Evolutionary conservation across 164 flowering plant genomes (phyloP), one percentile per base, ranked within the genome.

Genomic region (Kingdonia uniflora): DNA sequence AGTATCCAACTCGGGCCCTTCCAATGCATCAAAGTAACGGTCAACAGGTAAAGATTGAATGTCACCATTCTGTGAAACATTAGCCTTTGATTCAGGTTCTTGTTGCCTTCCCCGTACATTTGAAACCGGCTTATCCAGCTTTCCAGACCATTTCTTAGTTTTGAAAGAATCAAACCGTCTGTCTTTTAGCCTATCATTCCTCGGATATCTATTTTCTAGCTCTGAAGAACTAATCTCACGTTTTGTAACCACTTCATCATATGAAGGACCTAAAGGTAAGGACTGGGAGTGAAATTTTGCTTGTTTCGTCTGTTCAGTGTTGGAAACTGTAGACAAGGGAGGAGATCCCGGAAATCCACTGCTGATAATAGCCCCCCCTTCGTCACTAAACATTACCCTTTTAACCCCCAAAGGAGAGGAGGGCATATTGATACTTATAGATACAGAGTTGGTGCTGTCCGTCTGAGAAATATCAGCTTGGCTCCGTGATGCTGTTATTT

Each of bases 1-100:
- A 5, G 80, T 85, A 14, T 85, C 97, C 44, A 89, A 47, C 48
- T 85, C 95, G 1, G 97, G 97, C 12, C 97, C 97, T 71, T 84
- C 80, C 59, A 89, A 68, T 12, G 97, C 97, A 69, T 79, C 92
- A 58, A 77, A 85, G 70, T 76, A 89, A 17, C 95, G 72, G 38
- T 76, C 71, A 11, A 75, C 92, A 1, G 85, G 82, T 47, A 88
- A 57, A 52, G 19, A 53, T 16, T 69, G 79, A 6, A 57, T 48
- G 55, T 68, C 80, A 5, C 60, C 19, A 43, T 21, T 68, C 40
- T 38, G 61, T 19, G 35, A 39, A 52, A 13, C 42, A 14, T 63
- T 17, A 37, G 52, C 25, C 20, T 68, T 70, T 19, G 61, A 48
- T 29, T 43, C 66, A n/a, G 35, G 60, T 52, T 72, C 77, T 25